These are phyloP conservation scores for Xerocomus potaroensis DNA, from an alignment of 768 basidiomycete species.

Conservation along the genomic window DNA sequence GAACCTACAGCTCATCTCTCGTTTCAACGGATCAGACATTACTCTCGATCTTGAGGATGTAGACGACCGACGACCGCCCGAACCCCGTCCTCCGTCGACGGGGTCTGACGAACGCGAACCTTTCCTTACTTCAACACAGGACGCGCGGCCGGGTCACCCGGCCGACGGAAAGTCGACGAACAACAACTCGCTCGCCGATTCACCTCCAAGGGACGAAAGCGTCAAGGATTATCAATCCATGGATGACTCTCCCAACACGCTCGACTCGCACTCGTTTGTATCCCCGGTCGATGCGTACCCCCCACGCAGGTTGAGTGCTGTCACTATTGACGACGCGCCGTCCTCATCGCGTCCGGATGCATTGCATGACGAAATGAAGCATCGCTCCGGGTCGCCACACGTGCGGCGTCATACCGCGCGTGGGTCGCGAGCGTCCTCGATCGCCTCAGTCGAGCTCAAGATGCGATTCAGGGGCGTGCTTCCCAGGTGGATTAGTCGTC, in stretches of 20 bases:
- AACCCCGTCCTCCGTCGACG: slow-evolving; percentile 12
- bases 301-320: slow-evolving; percentile 19
- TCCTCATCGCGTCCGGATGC: slow-evolving; percentile 14
- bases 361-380: slow-evolving; percentile 18
- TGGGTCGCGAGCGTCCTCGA: slow-evolving; percentile 35
- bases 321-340: slow-evolving; percentile 29
- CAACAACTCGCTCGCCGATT: slow-evolving; percentile 4
- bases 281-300: slow-evolving; percentile 27
- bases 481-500: slow-evolving; percentile 52
- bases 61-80: slow-evolving; percentile 35
- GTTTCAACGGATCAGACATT: slow-evolving; percentile 76
- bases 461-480: slow-evolving; percentile 39
- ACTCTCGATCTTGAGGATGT: slow-evolving; percentile 71
- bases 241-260: slow-evolving; percentile 26
- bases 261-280: slow-evolving; percentile 23
- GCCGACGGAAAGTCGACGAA: slow-evolving; percentile 12
- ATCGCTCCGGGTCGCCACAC: not conserved
- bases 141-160: slow-evolving; percentile 6
- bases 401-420: not conserved
- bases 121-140: slow-evolving; percentile 21
- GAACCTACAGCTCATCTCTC: slow-evolving; percentile 78
- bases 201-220: slow-evolving; percentile 13
- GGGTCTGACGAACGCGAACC: slow-evolving; percentile 27
- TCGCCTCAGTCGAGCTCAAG: slow-evolving; percentile 36
- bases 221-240: slow-evolving; percentile 28